Evolutionary conservation across 352 stramenopile genomes (phyloP), one percentile per base, ranked within the genome.

Genomic region (Phytophthora citricola): DNA sequence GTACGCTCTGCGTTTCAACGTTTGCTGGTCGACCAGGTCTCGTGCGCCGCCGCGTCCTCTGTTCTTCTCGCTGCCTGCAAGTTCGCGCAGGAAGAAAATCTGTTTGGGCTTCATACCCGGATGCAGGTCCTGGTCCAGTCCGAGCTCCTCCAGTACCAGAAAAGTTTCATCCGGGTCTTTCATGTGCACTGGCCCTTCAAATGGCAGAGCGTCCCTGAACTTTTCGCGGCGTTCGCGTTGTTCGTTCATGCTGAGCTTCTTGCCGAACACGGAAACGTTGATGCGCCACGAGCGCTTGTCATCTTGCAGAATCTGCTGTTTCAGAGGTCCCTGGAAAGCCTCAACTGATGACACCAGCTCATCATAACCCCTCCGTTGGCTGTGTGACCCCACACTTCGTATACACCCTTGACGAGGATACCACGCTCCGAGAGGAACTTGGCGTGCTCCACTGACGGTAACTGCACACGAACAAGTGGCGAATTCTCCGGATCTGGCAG

Each of bases 1-100:
- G 79, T 99, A 99, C 22, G 81, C 74, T 63, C 97, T 83, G 59
- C 94, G 92, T 72, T 98, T 98, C 24, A 99, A 79, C 58, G 93
- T 97, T 61, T 97, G 97, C 45, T 96, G 77, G 58, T 97, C 85
- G 8, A 98, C 69, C 17, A 94, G 68, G 58, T 95, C 90, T 50
- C 87, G 70, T 8, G 73, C 81, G 7, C 85, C 85, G 2, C 85
- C 85, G 1, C 85, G 82, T 15, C 85, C 85, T 60, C 85, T 77
- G 58, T 93, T 93, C 47, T 83, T 84, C 46, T 90, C 85, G 17
- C 82, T 90, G 29, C 85, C 85, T 4, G 85, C 85, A 26, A 93
- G 43, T 60, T 91, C 79, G 8, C 81, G 85, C 36, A 93, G 48
- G 53, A 93, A 91, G 39, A 89, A 90, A 26, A 93, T 74, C 54